Percentiles rank a stretch among this genome's conserved stretches.
Conservation (phyloP, 1,284 basidiomycete species). For the Anthracocystis walkeri region DNA sequence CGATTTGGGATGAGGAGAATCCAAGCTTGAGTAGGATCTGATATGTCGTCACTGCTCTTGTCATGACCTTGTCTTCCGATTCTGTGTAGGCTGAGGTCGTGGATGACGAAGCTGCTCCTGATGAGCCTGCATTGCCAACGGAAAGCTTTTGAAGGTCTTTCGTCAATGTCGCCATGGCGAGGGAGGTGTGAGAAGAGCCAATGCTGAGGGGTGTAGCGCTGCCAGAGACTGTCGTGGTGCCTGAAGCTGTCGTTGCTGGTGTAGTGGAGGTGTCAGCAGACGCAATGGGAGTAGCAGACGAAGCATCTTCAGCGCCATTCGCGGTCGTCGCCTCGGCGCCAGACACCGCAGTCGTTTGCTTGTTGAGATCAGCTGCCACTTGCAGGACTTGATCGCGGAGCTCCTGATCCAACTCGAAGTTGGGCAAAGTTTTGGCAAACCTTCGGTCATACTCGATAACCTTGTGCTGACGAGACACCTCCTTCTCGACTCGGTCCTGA, state of each 20-base stretch:
- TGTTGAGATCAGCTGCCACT: conserved; percentile 70
- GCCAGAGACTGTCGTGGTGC: conserved; percentile 29
- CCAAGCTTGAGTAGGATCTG: conserved; percentile 86
- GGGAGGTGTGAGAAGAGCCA: conserved; percentile 34
- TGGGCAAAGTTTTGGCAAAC: conserved; percentile 77
- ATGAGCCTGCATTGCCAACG: conserved; percentile 10
- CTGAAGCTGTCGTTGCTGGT: conserved; percentile 25
- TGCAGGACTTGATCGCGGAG: conserved; percentile 77
- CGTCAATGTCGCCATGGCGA: conserved; percentile 45
- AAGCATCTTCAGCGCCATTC: background rate
- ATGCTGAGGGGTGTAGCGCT: conserved; percentile 41
- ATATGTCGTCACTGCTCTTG: conserved; percentile 82
- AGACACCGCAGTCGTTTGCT: conserved; percentile 70
- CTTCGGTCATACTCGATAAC: conserved; percentile 86
- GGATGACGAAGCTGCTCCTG: conserved; percentile 16
- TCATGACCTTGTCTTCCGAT: conserved; percentile 74
- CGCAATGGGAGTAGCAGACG: conserved; percentile 5
- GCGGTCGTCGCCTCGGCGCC: background rate
- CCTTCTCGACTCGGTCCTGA: conserved; percentile 90
- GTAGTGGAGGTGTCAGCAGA: conserved; percentile 20
- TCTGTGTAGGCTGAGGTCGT: conserved; percentile 32
- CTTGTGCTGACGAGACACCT: conserved; percentile 79
- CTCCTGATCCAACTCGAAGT: conserved; percentile 76
- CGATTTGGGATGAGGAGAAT: conserved; percentile 79
- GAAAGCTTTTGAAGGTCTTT: conserved; percentile 48